Evolutionary conservation across 129 eudicot species (phyloP).

Genomic region (Arctium minus): DNA sequence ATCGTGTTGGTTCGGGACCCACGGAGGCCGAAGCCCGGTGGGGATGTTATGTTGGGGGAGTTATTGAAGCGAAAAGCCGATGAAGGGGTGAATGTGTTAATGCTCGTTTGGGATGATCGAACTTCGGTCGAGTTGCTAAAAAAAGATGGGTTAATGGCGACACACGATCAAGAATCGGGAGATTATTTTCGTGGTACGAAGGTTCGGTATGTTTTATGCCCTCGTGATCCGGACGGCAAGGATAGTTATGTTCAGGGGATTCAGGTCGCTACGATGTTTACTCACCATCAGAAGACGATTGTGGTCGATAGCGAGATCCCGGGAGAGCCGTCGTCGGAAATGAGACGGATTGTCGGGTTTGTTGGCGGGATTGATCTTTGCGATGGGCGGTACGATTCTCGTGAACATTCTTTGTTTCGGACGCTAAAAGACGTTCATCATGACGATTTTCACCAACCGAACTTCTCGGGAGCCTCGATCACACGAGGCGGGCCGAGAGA

Average conservation of each 20-base stretch:
- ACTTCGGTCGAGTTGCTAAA: constrained; percentile 48
- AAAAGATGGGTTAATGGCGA: constrained; percentile 79
- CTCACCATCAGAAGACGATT: constrained; percentile 84
- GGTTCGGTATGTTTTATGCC: constrained; percentile 67
- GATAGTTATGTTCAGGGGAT: constrained; percentile 58
- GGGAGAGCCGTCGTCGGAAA: constrained; percentile 16
- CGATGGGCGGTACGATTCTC: constrained; percentile 76
- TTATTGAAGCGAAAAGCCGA: constrained; percentile 60
- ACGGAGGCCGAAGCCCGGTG: constrained; percentile 46
- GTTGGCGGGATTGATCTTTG: constrained; percentile 94
- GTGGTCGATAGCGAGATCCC: constrained; percentile 49
- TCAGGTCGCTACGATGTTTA: constrained; percentile 60
- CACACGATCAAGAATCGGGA: constrained; percentile 79
- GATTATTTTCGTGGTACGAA: constrained; percentile 54
- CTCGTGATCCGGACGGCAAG: constrained; percentile 61
- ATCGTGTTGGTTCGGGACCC: constrained; percentile 68
- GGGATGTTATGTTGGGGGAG: constrained; percentile 59
- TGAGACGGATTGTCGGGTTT: constrained; percentile 64
- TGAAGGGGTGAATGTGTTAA: constrained; percentile 57
- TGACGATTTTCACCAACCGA: constrained; percentile 81
- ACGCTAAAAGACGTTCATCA: constrained; percentile 57
- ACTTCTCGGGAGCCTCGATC: constrained; percentile 61
- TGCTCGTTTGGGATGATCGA: constrained; percentile 91
- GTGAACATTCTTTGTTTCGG: constrained; percentile 58
- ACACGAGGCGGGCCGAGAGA: constrained; percentile 85